A percentile compares a stretch with the other conserved stretches of the same genome.
Evolutionary conservation across 2,329 filamentous ascomycete genomes (phyloP).

Genomic region (Aureobasidium musti): DNA sequence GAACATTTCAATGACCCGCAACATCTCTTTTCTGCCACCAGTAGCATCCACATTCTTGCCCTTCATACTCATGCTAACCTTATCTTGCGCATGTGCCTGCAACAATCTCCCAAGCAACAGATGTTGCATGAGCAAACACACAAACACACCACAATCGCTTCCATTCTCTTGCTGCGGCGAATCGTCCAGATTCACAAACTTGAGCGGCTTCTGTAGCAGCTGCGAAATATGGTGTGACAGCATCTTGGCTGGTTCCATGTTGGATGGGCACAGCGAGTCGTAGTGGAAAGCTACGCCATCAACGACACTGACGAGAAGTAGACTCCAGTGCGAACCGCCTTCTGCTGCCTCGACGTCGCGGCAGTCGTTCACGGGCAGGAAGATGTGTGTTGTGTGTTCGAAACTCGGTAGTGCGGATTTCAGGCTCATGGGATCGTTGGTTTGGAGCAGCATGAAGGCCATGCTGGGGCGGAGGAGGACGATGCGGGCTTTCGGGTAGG

Average conservation of each 20-base stretch:
- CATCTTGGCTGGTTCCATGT: constrained; percentile 70
- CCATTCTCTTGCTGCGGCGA: constrained; percentile 89
- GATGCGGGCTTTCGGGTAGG: constrained; percentile 81
- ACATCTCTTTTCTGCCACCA: constrained; percentile 84
- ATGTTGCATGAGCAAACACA: constrained; percentile 93
- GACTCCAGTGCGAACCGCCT: constrained; percentile 90
- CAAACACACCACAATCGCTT: constrained; percentile 92
- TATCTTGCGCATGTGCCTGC: constrained; percentile 74
- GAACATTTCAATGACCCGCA: constrained; percentile 82
- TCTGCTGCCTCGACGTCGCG: constrained; percentile 75
- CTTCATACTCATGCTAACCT: constrained; percentile 91
- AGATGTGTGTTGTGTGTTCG: constrained; percentile 79
- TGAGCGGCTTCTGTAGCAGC: constrained; percentile 66
- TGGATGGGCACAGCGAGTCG: constrained; percentile 77
- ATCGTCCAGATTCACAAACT: constrained; percentile 80
- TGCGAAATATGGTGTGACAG: constrained; percentile 69
- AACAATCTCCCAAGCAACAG: constrained; percentile 83
- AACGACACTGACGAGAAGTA: constrained; percentile 83
- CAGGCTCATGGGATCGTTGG: constrained; percentile 57
- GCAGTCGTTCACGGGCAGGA: constrained; percentile 92
- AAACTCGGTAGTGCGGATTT: constrained; percentile 78
- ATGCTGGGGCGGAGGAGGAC: constrained; percentile 89
- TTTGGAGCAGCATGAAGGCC: constrained; percentile 87
- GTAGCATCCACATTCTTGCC: constrained; percentile 80
- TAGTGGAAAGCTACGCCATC: constrained; percentile 97